Evolutionary conservation across 2,329 filamentous ascomycete genomes (phyloP), one percentile per base, ranked within the genome.

Genomic region (Hymenoscyphus occultus): DNA sequence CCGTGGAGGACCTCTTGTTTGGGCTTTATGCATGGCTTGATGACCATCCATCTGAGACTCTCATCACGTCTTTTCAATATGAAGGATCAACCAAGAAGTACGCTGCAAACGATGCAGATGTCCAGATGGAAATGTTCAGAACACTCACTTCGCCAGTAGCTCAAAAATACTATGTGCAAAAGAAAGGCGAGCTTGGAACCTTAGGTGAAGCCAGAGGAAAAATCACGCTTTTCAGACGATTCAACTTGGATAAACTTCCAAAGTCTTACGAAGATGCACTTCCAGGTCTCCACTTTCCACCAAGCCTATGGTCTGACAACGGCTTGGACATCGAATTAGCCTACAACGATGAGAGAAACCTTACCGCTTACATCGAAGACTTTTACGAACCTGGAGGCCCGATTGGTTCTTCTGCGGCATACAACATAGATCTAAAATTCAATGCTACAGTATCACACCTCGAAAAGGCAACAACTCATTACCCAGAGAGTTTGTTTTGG

Each of bases 151-250:
- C 76, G 0, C 69, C 71, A 0, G 77, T 74, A 0, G 80, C 81
- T 2, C 68, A 70, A 12, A 65, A 70, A 6, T 83, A 80, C 67
- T 74, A 83, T 57, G 59, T 78, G 7, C 78, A 79, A 61, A 74
- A 67, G 0, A 73, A 75, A 62, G 72, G 75, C 56, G 66, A 73
- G n/a, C 64, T 80, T 2, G 77, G 77, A 5, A 87, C 82, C 1
- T 84, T 98, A 6, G 90, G 90, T 70, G 86, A 92, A 73, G 90
- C 84, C 6, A 86, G 94, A 65, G 92, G 93, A 39, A 92, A 90
- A 75, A 89, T 96, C 71, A 86, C 97, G 9, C 84, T 97, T n/a
- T 78, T 98, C 60, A 88, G 93, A 35, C 89, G 94, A 59, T 97
- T 96, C 79, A 80, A 78, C 57, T 79, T 93, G 63, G 83, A 87